phyloP scores from a whole-genome alignment of 768 basidiomycete genomes.

The Gymnopilus junonius region DNA sequence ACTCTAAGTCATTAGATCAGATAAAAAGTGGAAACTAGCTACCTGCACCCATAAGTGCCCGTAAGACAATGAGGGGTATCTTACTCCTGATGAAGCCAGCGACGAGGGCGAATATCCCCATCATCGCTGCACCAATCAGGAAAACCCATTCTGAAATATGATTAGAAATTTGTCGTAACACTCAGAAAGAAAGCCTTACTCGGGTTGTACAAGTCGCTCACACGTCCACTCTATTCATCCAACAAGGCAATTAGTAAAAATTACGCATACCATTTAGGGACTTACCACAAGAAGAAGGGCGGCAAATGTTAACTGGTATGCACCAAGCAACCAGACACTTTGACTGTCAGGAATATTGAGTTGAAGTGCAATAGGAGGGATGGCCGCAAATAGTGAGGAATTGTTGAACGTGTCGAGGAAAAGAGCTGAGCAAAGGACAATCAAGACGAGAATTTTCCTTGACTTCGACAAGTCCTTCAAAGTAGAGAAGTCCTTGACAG shows the following conservation, averaged over 20 bases:
- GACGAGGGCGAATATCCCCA: slow-evolving; percentile 49
- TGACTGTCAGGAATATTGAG: slow-evolving; percentile 26
- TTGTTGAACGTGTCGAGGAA: slow-evolving; percentile 50
- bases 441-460: slow-evolving; percentile 29
- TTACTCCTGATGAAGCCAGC: slow-evolving; percentile 52
- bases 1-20: background rate
- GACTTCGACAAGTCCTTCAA: slow-evolving; percentile 14
- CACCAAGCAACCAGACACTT: slow-evolving; percentile 45
- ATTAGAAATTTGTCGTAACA: background rate
- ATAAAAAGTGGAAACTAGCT: slow-evolving; percentile 1
- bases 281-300: slow-evolving; percentile 42
- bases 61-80: slow-evolving; percentile 51
- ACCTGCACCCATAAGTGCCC: slow-evolving; percentile 56
- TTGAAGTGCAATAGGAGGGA: slow-evolving; percentile 35
- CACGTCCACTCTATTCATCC: slow-evolving; percentile 37
- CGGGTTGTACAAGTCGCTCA: slow-evolving; percentile 44
- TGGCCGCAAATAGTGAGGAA: slow-evolving; percentile 42
- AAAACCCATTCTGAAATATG: slow-evolving; percentile 41
- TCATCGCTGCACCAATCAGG: slow-evolving; percentile 38
- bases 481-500: background rate
- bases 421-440: slow-evolving; percentile 43
- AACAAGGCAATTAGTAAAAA: background rate
- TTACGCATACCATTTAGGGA: background rate
- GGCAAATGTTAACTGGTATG: slow-evolving; percentile 47
- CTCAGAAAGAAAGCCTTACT: slow-evolving; percentile 30